These are phyloP conservation scores for Nothopassalora personata DNA, from an alignment of 2,329 filamentous ascomycete species.

Conservation along the genomic window DNA sequence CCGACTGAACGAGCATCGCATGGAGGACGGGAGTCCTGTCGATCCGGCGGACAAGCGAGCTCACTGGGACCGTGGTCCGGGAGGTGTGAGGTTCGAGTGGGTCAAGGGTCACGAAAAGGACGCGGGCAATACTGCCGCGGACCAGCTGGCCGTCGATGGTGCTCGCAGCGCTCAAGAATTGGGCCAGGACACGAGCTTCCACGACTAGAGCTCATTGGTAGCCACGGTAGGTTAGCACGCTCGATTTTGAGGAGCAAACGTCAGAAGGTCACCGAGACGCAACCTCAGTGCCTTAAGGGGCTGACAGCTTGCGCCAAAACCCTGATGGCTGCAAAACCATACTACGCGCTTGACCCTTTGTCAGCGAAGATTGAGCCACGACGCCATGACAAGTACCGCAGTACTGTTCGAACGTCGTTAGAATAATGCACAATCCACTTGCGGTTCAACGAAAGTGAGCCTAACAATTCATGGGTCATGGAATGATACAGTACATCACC, in stretches of 20 bases:
- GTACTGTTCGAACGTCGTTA: no score
- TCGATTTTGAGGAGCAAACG: no score
- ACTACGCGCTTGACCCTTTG: no score
- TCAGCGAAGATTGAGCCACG: no score
- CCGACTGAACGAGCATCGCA: slow-evolving; percentile 27
- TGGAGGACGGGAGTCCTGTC: slow-evolving; percentile 13
- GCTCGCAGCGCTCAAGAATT: slow-evolving; percentile 43
- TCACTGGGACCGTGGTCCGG: slow-evolving; percentile 31
- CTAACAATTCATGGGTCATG: background rate
- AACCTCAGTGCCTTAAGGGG: no score
- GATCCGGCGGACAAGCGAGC: slow-evolving; percentile 17
- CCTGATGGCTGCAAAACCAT: no score
- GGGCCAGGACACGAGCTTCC: slow-evolving; percentile 1
- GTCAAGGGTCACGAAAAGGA: slow-evolving; percentile 77
- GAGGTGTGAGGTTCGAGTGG: slow-evolving; percentile 64
- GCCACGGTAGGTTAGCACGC: background rate
- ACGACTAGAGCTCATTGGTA: background rate
- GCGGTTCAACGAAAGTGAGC: no score
- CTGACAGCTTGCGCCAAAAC: no score
- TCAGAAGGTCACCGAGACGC: no score
- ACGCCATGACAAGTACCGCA: no score
- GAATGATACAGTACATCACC: background rate
- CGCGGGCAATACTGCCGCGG: slow-evolving; percentile 73
- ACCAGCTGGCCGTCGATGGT: slow-evolving; percentile 67
- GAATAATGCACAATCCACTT: no score